A percentile compares a stretch with the other conserved stretches of the same genome.
Conservation (phyloP, 2,329 filamentous ascomycete genomes). For the Nannizzia gypsea region DNA sequence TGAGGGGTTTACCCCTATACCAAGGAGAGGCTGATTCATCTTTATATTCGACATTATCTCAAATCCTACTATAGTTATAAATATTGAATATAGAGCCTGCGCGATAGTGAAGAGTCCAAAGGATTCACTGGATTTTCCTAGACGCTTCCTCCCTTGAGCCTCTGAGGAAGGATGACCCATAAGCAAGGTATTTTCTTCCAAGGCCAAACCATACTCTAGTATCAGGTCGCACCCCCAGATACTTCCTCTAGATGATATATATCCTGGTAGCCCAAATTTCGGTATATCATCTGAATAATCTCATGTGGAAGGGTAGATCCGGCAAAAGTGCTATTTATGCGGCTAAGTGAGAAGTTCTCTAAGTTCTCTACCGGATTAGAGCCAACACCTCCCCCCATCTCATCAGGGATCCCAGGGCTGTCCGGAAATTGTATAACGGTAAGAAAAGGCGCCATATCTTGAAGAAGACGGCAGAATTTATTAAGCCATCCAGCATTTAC, state of each 20-base stretch:
- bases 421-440: neutral
- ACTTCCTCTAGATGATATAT: conserved; percentile 1
- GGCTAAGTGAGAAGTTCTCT: neutral
- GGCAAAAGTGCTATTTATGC: neutral
- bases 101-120: neutral
- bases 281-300: conserved; percentile 7
- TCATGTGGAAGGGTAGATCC: conserved; percentile 5
- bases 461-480: neutral
- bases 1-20: neutral
- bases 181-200: conserved; percentile 2
- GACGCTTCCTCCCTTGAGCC: neutral
- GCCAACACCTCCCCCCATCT: neutral
- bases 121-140: neutral
- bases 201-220: conserved; percentile 2
- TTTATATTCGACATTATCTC: neutral
- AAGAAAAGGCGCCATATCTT: conserved; percentile 1
- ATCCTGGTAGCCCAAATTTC: conserved; percentile 8
- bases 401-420: neutral
- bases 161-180: neutral
- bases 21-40: neutral
- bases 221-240: neutral
- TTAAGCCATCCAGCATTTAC: conserved; percentile 3
- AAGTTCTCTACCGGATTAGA: conserved; percentile 3
- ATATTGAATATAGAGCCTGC: neutral
- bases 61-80: conserved; percentile 1